These are phyloP conservation scores for Coniosporium apollinis DNA, from an alignment of 495 filamentous ascomycete species.

Conservation along the genomic window DNA sequence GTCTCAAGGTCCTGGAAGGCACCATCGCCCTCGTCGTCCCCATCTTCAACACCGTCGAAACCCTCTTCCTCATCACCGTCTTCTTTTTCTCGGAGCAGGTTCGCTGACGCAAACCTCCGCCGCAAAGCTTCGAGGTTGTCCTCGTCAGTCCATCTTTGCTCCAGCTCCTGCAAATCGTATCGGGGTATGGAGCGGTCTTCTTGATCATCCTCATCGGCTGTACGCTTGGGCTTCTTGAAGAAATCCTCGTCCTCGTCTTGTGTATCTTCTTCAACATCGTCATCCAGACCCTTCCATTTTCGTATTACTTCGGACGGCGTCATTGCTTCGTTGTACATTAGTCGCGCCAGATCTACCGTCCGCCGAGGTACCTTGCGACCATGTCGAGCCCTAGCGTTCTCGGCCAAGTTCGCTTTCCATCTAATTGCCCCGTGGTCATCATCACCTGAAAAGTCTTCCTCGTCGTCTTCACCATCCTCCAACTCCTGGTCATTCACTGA, in stretches of 20 bases:
- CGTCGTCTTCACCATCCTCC: slow-evolving; percentile 42
- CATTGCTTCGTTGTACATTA: slow-evolving; percentile 77
- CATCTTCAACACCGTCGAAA: slow-evolving; percentile 23
- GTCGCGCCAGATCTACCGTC: slow-evolving; percentile 58
- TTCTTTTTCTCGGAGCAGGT: slow-evolving; percentile 23
- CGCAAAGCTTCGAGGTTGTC: slow-evolving; percentile 60
- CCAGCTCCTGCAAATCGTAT: slow-evolving; percentile 65
- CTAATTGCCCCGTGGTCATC: slow-evolving; percentile 47
- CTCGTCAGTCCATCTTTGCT: slow-evolving; percentile 68
- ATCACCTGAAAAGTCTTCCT: slow-evolving; percentile 34
- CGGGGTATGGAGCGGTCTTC: slow-evolving; percentile 65
- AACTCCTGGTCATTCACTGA: slow-evolving; percentile 43
- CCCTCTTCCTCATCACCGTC: slow-evolving; percentile 29
- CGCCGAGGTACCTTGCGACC: slow-evolving; percentile 50
- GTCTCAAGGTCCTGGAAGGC: slow-evolving; percentile 82
- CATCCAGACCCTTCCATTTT: slow-evolving; percentile 57
- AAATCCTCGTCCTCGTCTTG: slow-evolving; percentile 62
- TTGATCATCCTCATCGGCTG: slow-evolving; percentile 39
- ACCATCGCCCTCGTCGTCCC: slow-evolving; percentile 57
- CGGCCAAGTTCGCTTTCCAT: slow-evolving; percentile 79
- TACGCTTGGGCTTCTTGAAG: slow-evolving; percentile 57
- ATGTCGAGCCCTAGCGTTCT: slow-evolving; percentile 57
- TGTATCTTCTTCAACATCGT: slow-evolving; percentile 29
- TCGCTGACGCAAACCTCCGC: slow-evolving; percentile 54
- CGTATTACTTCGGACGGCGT: slow-evolving; percentile 56